Evolutionary conservation across 129 eudicot species (phyloP), one percentile per base, ranked within the genome.

Genomic region (Flaveria linearis): DNA sequence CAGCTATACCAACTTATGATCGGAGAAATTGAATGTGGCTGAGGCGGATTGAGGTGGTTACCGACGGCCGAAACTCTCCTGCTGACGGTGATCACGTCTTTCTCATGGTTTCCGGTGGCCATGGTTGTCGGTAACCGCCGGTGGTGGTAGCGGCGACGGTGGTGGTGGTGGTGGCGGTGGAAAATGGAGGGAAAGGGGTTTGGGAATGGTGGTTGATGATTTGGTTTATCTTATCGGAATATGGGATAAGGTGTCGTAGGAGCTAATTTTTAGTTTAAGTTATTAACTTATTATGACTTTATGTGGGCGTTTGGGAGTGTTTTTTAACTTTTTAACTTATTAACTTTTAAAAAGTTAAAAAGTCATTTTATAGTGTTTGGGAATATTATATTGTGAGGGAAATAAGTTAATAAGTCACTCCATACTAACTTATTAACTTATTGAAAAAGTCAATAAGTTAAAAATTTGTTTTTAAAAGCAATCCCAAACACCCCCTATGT

Each of bases 61-160:
- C 82, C 80, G 14, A 94, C 84, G 36, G 92, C 61, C 23, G 91
- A 61, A 73, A 94, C 64, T 68, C 98, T 89, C 61, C 96, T 79
- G n/a, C 43, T 81, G 55, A 78, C 66, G 1, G 77, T 58, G 58
- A 74, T 51, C 7, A 87, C 33, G 64, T 88, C 92, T 15, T 81
- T 87, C 22, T 74, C 84, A 23, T 76, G 49, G 25, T 47, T 53
- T 73, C 85, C 82, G 52, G 75, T 10, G 1, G 85, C 86, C 92
- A 87, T 90, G 80, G 78, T n/a, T 57, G 12, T 39, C 9, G 71
- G 41, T 41, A 26, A 26, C 41, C 12, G 60, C 7, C 43, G 76
- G 70, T 25, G 69, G 75, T 45, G 61, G 33, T 25, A 33, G 58
- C 22, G 55, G 65, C 20, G 70, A 47, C 26, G 76, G 62, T n/a